Base-by-base conservation (phyloP, 139 green algal genomes). In the Microglena sp. region DNA sequence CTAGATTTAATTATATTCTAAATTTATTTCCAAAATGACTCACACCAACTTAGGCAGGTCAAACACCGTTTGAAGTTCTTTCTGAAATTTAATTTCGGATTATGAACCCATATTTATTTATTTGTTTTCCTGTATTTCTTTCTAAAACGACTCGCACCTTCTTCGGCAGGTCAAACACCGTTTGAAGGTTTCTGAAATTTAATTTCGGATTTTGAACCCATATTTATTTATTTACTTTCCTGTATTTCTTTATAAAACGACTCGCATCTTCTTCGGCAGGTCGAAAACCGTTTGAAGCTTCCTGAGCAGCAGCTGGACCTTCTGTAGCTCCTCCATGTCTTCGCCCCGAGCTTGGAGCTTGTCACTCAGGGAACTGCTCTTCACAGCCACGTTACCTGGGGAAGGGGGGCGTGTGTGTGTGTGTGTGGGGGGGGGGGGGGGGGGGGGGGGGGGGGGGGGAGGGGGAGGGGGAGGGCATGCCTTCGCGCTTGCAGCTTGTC, bases 241-340 rank as follows among this genome's bases (percentile, higher is more conserved):
- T n/a, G 21, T n/a, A 21, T 6, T n/a, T 28, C 11, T 31, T 21
- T 6, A 31, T 21, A 8, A 57, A 57, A 32, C 11, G 5, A 5
- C 43, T 27, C 55, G 43, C 55, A 7, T 62, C 26, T 45, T 8
- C 27, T 21, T 28, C 15, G 29, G 15, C 46, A 8, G 4, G 43
- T 45, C n/a, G 8, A 22, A 30, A n/a, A 58, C 43, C 62, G 7
- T 4, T 4, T 62, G 40, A 29, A 97, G 81, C 74, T 95, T 95
- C 50, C 73, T 72, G 33, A 97, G 73, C 57, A 97, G 70, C 15
- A 44, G 30, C 30, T 86, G 74, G 34, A 92, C 84, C 28, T 86
- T 68, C 45, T 88, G 88, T 15, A 97, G 85, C 60, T 96, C 81
- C 72, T 95, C 86, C 45, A 97, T 91, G 22, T 83, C 64, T 31